Evolutionary conservation across 768 basidiomycete species (phyloP), one percentile per base, ranked within the genome.

Genomic region (Boletus vermiculosoides): DNA sequence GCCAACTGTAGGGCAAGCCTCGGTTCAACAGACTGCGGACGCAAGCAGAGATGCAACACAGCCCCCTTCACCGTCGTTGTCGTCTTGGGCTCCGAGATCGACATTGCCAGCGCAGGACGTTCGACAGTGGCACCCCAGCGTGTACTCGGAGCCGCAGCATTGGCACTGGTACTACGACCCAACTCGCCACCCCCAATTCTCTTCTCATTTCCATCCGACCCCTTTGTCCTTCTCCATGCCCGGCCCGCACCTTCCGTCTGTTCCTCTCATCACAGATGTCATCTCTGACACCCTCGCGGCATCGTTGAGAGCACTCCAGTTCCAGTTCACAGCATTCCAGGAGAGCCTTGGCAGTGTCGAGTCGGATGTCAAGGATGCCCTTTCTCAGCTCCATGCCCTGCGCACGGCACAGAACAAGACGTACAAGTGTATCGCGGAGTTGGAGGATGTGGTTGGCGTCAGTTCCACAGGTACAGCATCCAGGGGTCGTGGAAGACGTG

Each of bases 401-500:
- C 49, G 58, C 34, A 58, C 51, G 12, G 41, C 57, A 0, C 69
- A 69, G 50, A 55, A 20, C 31, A 56, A 41, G 48, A 54, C 65
- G 0, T 51, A 45, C 37, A 41, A 23, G 6, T 25, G 51, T 15
- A 23, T 69, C 39, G 47, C 56, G 0, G 55, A 44, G 5, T 25
- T 71, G 40, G 61, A 68, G 42, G 22, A 9, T 18, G 52, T 52
- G 1, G 45, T 71, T 13, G 62, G 66, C 11, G 44, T 59, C n/a
- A 23, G 42, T 37, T 7, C 50, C 31, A 15, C 52, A 6, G n/a
- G 41, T 25, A 22, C 42, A 16, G 44, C 18, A 23, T 31, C 30
- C 22, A 39, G 22, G 28, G 45, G 46, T 9, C 49, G 41, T 23
- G 22, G n/a, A 16, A 25, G 41, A 33, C 47, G 56, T 7, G 36